Conservation (phyloP, 1,284 basidiomycete species). For the Austroboletus niveus region DNA sequence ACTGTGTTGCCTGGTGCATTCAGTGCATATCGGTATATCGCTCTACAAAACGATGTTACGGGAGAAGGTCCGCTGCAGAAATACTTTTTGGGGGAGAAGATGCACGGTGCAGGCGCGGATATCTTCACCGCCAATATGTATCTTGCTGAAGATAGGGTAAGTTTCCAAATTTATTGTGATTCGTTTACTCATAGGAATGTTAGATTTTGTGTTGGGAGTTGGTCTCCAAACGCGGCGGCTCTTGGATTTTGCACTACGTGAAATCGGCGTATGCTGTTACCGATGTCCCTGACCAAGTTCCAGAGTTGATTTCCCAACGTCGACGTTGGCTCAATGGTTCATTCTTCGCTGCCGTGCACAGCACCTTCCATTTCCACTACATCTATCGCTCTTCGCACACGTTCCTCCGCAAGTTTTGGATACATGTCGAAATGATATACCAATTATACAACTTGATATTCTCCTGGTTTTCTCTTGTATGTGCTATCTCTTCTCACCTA, state of each 20-base stretch:
- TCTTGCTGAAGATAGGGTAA: conserved; percentile 82
- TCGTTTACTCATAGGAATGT: conserved; percentile 10
- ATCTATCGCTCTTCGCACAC: conserved; percentile 88
- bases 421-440: conserved; percentile 93
- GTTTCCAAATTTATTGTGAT: conserved; percentile 23
- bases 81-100: conserved; percentile 94
- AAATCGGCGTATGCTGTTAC: conserved; percentile 92
- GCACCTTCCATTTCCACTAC: conserved; percentile 88
- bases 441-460: conserved; percentile 90
- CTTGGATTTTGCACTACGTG: conserved; percentile 93
- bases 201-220: conserved; percentile 93
- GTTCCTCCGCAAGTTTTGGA: conserved; percentile 86
- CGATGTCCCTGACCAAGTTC: conserved; percentile 85
- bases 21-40: conserved; percentile 89
- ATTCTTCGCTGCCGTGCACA: conserved; percentile 93
- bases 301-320: conserved; percentile 90
- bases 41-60: conserved; percentile 79
- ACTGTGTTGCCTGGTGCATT: conserved; percentile 93
- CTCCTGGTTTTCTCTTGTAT: conserved; percentile 86
- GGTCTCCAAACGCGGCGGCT: conserved; percentile 81
- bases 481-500: conserved; percentile 21
- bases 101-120: conserved; percentile 85
- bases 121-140: conserved; percentile 97
- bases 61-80: conserved; percentile 90
- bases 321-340: conserved; percentile 96